Evolutionary conservation across 2,329 filamentous ascomycete species (phyloP), one percentile per base, ranked within the genome.

Genomic region (Verticillium alfalfae): DNA sequence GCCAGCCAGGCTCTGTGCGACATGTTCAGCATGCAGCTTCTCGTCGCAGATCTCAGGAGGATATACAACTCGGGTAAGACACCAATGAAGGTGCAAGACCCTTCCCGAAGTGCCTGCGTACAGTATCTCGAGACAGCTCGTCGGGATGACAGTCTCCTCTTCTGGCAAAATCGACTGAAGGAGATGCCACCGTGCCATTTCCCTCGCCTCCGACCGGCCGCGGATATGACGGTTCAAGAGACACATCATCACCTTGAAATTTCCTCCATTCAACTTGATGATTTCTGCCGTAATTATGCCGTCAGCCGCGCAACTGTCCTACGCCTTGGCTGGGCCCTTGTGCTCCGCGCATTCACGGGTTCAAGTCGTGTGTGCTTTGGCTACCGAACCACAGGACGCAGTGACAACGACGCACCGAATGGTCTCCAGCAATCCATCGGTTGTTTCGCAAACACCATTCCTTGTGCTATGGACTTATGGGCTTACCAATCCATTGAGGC

Each of bases 311-410:
- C 81, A 0, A 79, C 82, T 0, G 73, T 87, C 3, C 74, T 88
- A 4, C 80, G 83, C 31, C 77, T 85, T n/a, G 84, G 85, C 0
- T 88, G 85, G 85, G 83, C 79, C 0, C 73, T 88, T 22, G 76
- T 87, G 0, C 73, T 87, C 0, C 80, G 83, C 2, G 76, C 79
- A 1, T 87, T 85, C 65, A 78, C 83, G 3, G 82, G 82, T 1
- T 76, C 76, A 16, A 75, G 81, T 26, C 77, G 79, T 12, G 79
- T 87, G 8, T 78, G 81, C 41, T 88, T 88, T 64, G 86, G 85
- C 1, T 82, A 77, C 61, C 77, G 79, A 38, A 76, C 79, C 3
- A 69, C 73, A 0, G 81, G 80, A 0, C 74, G 82, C 5, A 77
- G 81, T 16, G 73, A 78, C 6, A 72, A 76, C 10, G 70, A 79